These are phyloP conservation scores for Ceratocystiopsis sp. DNA, from an alignment of 2,329 filamentous ascomycete genomes.

Conservation along the genomic window DNA sequence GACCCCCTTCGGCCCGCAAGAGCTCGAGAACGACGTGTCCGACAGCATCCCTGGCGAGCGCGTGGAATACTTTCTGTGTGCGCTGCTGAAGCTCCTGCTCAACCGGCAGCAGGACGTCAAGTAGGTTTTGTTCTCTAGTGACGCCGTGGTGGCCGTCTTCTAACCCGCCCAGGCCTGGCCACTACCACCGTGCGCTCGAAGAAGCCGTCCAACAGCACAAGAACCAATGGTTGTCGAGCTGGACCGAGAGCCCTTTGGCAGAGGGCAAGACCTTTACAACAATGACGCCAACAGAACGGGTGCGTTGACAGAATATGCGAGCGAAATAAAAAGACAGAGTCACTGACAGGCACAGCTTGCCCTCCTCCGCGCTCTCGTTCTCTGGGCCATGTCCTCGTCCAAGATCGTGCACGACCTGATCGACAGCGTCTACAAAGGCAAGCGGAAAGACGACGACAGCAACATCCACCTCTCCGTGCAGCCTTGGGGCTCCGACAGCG, in stretches of 20 bases:
- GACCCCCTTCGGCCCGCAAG: conserved; percentile 82
- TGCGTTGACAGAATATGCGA: too few relatives aligned
- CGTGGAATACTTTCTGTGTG: conserved; percentile 77
- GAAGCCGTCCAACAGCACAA: conserved; percentile 78
- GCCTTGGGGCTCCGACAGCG: conserved; percentile 51
- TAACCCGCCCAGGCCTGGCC: conserved; percentile 50
- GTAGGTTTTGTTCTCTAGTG: conserved; percentile 34
- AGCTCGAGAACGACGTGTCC: conserved; percentile 74
- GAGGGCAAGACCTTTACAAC: conserved; percentile 66
- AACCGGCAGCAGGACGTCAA: conserved; percentile 99
- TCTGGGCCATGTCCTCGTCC: conserved; percentile 83
- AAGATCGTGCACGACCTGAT: conserved; percentile 68
- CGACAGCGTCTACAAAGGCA: conserved; percentile 76
- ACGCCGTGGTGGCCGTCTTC: neutral
- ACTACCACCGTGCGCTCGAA: conserved; percentile 84
- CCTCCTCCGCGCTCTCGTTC: conserved; percentile 62
- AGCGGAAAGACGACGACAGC: conserved; percentile 57
- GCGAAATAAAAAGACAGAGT: too few relatives aligned
- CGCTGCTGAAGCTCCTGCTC: conserved; percentile 68
- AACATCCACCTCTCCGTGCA: conserved; percentile 77
- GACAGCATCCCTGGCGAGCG: conserved; percentile 66
- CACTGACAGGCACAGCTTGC: conserved; percentile 52
- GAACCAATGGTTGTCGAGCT: conserved; percentile 72
- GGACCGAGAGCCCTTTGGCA: conserved; percentile 72
- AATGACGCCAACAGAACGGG: conserved; percentile 44